A percentile compares a stretch with the other conserved stretches of the same genome.
These are phyloP conservation scores for Mortierella sp. DNA, from an alignment of 371 early-diverging fungal genomes.

Conservation along the genomic window DNA sequence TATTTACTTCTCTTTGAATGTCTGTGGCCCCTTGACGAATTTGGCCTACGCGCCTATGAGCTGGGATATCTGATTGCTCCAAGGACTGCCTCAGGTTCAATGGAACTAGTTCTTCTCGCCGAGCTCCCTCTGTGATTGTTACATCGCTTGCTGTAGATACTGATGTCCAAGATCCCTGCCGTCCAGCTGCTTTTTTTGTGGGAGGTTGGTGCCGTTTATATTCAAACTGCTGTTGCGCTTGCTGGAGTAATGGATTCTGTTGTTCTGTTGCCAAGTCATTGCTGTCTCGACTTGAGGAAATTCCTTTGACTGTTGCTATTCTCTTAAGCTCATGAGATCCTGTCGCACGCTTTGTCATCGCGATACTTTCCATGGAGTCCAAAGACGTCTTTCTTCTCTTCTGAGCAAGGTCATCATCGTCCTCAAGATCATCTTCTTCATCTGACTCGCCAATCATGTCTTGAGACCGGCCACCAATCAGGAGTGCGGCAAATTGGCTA, in stretches of 20 bases:
- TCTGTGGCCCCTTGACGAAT: neutral
- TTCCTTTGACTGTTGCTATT: neutral
- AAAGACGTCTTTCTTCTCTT: slow-evolving; percentile 20
- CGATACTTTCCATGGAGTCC: slow-evolving; percentile 23
- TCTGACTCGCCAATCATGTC: slow-evolving; percentile 53
- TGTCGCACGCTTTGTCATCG: neutral
- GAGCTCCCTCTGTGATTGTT: neutral
- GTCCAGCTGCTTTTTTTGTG: neutral
- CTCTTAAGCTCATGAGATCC: neutral
- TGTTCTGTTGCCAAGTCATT: slow-evolving; percentile 15
- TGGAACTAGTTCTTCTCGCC: slow-evolving; percentile 16
- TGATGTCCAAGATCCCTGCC: slow-evolving; percentile 31
- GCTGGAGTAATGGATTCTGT: slow-evolving; percentile 13
- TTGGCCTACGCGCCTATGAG: slow-evolving; percentile 3
- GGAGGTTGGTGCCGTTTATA: neutral
- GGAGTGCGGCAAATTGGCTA: slow-evolving; percentile 36
- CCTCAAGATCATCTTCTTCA: slow-evolving; percentile 47
- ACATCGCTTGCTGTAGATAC: slow-evolving; percentile 13
- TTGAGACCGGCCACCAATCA: slow-evolving; percentile 51
- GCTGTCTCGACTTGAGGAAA: neutral
- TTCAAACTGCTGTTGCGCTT: neutral
- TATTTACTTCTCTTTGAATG: neutral
- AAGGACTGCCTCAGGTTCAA: neutral
- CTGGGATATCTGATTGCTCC: neutral
- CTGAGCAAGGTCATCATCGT: slow-evolving; percentile 9